Evolutionary conservation across 495 filamentous ascomycete species (phyloP), one percentile per base, ranked within the genome.

Genomic region (Penicillium robsamsonii): DNA sequence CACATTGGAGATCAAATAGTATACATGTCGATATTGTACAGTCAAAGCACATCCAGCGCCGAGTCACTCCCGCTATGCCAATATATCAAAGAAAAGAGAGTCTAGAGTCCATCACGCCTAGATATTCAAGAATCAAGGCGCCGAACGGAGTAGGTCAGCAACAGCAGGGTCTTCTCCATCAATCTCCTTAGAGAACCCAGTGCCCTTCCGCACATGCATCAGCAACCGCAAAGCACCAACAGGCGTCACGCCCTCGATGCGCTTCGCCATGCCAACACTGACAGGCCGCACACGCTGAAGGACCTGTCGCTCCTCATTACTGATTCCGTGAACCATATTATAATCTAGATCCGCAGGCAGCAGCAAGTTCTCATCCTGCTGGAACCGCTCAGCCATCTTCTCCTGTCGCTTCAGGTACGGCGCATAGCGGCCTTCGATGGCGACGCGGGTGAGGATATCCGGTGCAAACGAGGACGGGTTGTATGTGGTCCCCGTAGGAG

Each of bases 281-380:
- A 91, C 89, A 5, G 94, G 94, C 40, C 84, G 71, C 10, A 90
- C 84, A 22, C 75, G 74, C 31, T 81, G 75, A n/a, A 98, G 79
- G 7, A 86, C 79, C 11, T 78, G 72, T 61, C 79, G 82, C 77
- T 97, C 95, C 58, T 91, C 91, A 7, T 78, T 79, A 56, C 88
- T 91, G 50, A 98, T 76, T 0, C 92, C 91, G 31, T 77, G 69
- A 20, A 98, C 77, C 6, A 59, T 59, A 15, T 80, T 75, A 61
- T 96, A 98, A 60, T 97, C 86, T 27, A 98, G 65, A 61, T 95
- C 89, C 0, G 75, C 50, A 0, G 94, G 91, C 41, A 98, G 69
- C 30, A 76, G 70, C 24, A 97, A 64, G 35, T 77, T 79, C 69
- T 97, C 95, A 59, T 96, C 92, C 27, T 83, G 84, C 57, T 84